Base-by-base conservation (phyloP, 2,329 filamentous ascomycete species). In the Colletotrichum lentis region DNA sequence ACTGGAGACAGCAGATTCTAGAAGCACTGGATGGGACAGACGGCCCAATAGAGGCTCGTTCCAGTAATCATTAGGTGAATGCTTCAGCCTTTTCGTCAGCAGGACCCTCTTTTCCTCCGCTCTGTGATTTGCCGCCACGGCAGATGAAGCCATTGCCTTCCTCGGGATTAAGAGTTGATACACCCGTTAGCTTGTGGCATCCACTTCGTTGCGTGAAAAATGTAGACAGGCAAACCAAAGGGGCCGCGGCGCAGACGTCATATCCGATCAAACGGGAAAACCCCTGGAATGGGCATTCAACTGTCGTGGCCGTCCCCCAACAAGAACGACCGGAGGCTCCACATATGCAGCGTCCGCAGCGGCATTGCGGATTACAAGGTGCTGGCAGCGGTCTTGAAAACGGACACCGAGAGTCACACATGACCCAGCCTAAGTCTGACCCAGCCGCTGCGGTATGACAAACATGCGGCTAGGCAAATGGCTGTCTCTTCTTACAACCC, bases 391-490 rank as follows among this genome's bases (percentile, higher is more conserved):
- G 64, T 53, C 43, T 67, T 67, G 60, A 39, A 58, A 54, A 47
- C 64, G 64, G 64, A 67, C 64, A 59, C 64, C 64, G 59, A 67
- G 53, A 58, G 52, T 37, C 35, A 41, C 20, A 6, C 37, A 39
- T n/a, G 14, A 6, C 31, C 31, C 31, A 35, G 31, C 31, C 31
- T 35, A 7, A 35, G 31, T 10, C 31, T 35, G 24, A 43, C 58
- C 52, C 10, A 18, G n/a, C 7, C 12, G 37, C 31, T 56, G 16
- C 47, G 43, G 39, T 37, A 49, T 44, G 53, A 24, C 50, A 41
- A 16, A 31, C 39, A 31, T 20, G 27, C 22, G 41, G 16, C 35
- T 31, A 35, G 35, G 49, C 44, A 18, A 31, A 8, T 39, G 5
- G 16, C 39, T 2, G 10, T 3, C 22, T 31, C 6, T 20, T 24